Base-by-base conservation (phyloP, 2,329 filamentous ascomycete genomes). In the Colletotrichum orchidophilum region DNA sequence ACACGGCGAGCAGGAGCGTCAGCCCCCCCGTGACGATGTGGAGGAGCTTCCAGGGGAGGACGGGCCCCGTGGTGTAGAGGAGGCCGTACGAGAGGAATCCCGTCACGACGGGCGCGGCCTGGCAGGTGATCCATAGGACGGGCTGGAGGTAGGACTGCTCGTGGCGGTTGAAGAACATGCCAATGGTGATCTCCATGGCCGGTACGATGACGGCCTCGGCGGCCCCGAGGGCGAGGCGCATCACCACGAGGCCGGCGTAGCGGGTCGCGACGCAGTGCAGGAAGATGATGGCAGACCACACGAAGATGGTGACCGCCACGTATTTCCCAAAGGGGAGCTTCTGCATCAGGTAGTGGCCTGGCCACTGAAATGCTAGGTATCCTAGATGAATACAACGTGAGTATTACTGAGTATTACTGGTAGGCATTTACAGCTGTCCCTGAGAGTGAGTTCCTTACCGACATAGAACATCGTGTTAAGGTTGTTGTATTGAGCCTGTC, bases 381-480 rank as follows among this genome's bases (percentile, higher is more conserved):
- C 81, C 81, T 80, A 31, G 12, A 1, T 3, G 1, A 8, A 1
- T 33, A 13, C 12, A 12, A 11, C 3, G 27, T 50, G 26, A n/a
- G 29, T n/a, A 39, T 15, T 24, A 3, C 3, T 62, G n/a, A 49
- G 1, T 1, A 5, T 6, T 31, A 12, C 55, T 18, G 62, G 27
- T 21, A 27, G 24, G 27, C 26, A 4, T 24, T 27, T n/a, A n/a
- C n/a, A n/a, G n/a, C n/a, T n/a, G n/a, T n/a, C n/a, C n/a, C n/a
- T n/a, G n/a, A n/a, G n/a, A n/a, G n/a, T n/a, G n/a, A n/a, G n/a
- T n/a, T n/a, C 63, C 76, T 21, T 73, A 82, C 82, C 82, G 50
- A 82, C 80, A 46, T 83, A 84, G 70, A 83, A 84, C 33, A 84
- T 78, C 2, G 81, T 83, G 70, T 79, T 81, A 1, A 83, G 71